Percentiles rank a stretch among this genome's conserved stretches.
Conservation (phyloP, 2,329 filamentous ascomycete genomes). For the Clonostachys byssicola region DNA sequence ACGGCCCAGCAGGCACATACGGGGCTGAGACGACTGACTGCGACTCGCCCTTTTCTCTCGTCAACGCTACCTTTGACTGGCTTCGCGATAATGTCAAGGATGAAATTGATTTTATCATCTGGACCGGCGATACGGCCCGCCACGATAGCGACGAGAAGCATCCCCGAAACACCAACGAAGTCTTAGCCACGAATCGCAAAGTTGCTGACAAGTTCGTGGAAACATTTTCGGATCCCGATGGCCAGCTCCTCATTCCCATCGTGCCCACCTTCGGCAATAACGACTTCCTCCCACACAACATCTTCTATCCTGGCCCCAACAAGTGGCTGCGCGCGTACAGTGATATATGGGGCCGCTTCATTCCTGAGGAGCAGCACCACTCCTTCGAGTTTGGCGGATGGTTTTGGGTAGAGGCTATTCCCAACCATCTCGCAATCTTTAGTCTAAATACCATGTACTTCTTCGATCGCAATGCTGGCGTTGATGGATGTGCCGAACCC, state of each 20-base stretch:
- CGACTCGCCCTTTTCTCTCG: constrained; percentile 74
- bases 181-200: constrained; percentile 72
- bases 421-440: constrained; percentile 79
- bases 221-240: constrained; percentile 61
- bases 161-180: constrained; percentile 70
- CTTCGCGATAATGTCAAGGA: constrained; percentile 73
- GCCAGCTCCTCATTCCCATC: constrained; percentile 66
- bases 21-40: constrained; percentile 86
- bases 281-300: constrained; percentile 95
- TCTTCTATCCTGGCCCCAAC: constrained; percentile 82
- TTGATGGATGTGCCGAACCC: constrained; percentile 79
- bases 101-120: constrained; percentile 82
- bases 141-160: constrained; percentile 83
- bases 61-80: constrained; percentile 90
- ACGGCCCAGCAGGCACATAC: constrained; percentile 74
- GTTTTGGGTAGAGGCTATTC: constrained; percentile 92
- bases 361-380: constrained; percentile 88
- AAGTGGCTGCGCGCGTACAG: constrained; percentile 75
- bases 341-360: constrained; percentile 79
- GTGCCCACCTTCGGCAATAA: constrained; percentile 95
- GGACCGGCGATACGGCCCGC: constrained; percentile 87
- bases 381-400: constrained; percentile 90
- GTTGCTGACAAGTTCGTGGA: constrained; percentile 74
- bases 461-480: constrained; percentile 87
- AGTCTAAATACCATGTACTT: constrained; percentile 97